Conservation (phyloP, 129 eudicot species). For the Flaveria brownii region DNA sequence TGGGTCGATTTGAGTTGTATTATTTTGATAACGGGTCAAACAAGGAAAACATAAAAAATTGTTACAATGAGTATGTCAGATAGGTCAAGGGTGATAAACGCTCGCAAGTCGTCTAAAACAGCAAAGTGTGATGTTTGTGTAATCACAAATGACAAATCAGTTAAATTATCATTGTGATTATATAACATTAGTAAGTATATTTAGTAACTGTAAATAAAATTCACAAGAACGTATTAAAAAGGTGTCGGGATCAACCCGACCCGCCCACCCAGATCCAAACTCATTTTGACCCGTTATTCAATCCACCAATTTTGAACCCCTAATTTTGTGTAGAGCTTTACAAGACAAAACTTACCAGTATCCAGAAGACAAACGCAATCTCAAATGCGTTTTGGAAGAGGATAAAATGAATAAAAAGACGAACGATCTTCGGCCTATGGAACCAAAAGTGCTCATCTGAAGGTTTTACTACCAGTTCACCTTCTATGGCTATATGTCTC, state of each 20-base stretch:
- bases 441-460: constrained; percentile 96
- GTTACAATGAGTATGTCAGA: neutral
- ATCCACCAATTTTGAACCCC: neutral
- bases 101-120: neutral
- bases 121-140: neutral
- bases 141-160: neutral
- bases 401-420: constrained; percentile 78
- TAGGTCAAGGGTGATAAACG: neutral
- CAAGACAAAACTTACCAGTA: constrained; percentile 50
- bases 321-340: neutral
- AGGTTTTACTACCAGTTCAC: constrained; percentile 77
- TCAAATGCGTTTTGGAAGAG: constrained; percentile 97
- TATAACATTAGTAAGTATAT: too few species aligned
- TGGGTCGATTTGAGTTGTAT: neutral
- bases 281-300: neutral
- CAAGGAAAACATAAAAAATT: neutral
- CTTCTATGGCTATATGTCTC: constrained; percentile 85
- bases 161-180: neutral
- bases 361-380: constrained; percentile 96
- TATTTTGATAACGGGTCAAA: constrained; percentile 11
- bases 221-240: neutral
- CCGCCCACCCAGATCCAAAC: neutral
- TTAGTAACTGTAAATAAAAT: neutral
- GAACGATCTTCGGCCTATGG: constrained; percentile 60
- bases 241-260: neutral